Percentiles rank a stretch among this genome's conserved stretches.
Evolutionary conservation across 2,329 filamentous ascomycete species (phyloP).

Genomic region (Apiospora pterosperma): DNA sequence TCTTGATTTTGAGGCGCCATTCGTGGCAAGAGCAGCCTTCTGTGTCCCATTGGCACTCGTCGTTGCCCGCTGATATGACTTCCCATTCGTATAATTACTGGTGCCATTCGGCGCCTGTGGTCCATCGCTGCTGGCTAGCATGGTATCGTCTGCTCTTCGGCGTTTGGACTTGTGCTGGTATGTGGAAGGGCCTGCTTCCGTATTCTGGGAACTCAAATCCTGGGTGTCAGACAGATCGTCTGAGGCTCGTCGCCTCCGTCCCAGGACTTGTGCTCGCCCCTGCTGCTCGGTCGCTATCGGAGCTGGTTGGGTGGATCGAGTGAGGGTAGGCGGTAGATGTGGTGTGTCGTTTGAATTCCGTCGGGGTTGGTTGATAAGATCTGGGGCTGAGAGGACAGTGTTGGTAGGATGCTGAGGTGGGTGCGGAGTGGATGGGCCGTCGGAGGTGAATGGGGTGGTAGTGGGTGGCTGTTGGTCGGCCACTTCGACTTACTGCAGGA

Average conservation of each 20-base stretch:
- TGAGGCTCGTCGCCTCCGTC: constrained; percentile 51
- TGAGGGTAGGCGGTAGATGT: neutral
- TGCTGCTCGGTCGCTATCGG: constrained; percentile 7
- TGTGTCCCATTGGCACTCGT: constrained; percentile 44
- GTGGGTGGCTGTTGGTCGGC: constrained; percentile 58
- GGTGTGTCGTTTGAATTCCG: neutral
- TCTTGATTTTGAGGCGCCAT: constrained; percentile 47
- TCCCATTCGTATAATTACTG: constrained; percentile 55
- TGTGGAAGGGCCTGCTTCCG: constrained; percentile 20
- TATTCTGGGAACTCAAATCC: constrained; percentile 15
- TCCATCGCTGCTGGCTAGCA: constrained; percentile 59
- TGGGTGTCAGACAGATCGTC: constrained; percentile 31
- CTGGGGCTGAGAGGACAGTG: constrained; percentile 41
- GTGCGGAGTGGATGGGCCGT: constrained; percentile 60
- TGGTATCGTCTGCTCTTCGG: constrained; percentile 53
- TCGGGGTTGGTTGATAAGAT: constrained; percentile 12
- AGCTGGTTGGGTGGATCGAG: constrained; percentile 15
- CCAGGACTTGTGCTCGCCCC: constrained; percentile 40
- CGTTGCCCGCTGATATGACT: constrained; percentile 41
- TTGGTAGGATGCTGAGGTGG: constrained; percentile 45
- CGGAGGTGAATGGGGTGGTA: constrained; percentile 62
- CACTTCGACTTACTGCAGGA: constrained; percentile 55
- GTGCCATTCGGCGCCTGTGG: constrained; percentile 51
- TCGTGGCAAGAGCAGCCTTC: constrained; percentile 44
- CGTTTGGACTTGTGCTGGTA: constrained; percentile 50